Conservation (phyloP, 1,284 basidiomycete species). For the Pseudozyma flocculosa region DNA sequence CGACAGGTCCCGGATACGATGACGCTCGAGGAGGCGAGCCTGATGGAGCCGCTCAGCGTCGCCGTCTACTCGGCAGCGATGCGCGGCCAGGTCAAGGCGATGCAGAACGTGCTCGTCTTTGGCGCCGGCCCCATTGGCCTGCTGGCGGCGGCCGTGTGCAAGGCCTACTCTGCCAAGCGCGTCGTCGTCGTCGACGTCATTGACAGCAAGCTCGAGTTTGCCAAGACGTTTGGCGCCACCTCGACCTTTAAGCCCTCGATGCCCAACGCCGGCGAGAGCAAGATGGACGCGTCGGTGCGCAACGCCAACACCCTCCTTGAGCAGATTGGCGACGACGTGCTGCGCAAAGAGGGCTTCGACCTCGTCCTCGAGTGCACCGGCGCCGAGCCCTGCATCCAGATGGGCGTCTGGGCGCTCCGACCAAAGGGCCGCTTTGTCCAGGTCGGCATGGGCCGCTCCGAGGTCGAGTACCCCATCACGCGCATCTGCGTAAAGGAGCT, state of each 20-base stretch:
- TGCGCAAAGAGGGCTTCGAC: constrained; percentile 63
- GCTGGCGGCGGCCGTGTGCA: constrained; percentile 87
- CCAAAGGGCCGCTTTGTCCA: constrained; percentile 59
- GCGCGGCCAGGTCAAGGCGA: constrained; percentile 68
- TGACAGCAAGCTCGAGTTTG: constrained; percentile 78
- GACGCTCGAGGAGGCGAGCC: constrained; percentile 60
- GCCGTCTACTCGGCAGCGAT: constrained; percentile 83
- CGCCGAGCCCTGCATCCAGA: constrained; percentile 55
- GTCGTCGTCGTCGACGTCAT: constrained; percentile 69
- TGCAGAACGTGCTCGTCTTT: constrained; percentile 65
- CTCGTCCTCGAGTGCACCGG: constrained; percentile 67
- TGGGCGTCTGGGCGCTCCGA: constrained; percentile 43
- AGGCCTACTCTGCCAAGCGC: constrained; percentile 63
- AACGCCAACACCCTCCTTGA: constrained; percentile 61
- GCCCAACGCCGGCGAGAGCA: constrained; percentile 44
- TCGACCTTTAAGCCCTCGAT: constrained; percentile 70
- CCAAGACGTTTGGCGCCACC: constrained; percentile 82
- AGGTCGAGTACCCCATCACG: constrained; percentile 61
- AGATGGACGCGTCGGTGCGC: constrained; percentile 61
- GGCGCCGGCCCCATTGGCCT: constrained; percentile 88
- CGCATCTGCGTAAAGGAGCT: constrained; percentile 48
- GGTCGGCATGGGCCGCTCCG: constrained; percentile 64
- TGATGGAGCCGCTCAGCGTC: constrained; percentile 92
- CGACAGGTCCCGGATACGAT: constrained; percentile 58
- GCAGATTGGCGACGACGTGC: constrained; percentile 60